Evolutionary conservation across 257 asterid species (phyloP).

Genomic region (Plantago ovata): DNA sequence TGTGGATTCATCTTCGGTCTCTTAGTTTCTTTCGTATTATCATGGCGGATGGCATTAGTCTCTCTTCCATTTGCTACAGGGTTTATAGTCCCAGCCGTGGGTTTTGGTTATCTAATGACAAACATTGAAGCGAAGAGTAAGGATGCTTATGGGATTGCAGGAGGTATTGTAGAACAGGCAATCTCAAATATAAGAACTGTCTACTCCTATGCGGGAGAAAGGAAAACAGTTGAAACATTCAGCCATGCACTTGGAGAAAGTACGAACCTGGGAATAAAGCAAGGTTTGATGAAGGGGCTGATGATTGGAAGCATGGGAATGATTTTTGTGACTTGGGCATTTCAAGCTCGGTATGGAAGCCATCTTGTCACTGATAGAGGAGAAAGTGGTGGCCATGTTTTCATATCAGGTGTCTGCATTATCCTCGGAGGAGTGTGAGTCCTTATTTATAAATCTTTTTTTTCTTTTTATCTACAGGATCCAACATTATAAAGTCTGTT

Average conservation of each 20-base stretch:
- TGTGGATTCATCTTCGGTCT: constrained; percentile 26
- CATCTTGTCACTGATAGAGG: constrained; percentile 35
- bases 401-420: constrained; percentile 29
- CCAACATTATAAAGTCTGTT: background rate
- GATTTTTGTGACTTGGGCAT: constrained; percentile 39
- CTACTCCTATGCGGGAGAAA: constrained; percentile 40
- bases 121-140: constrained; percentile 26
- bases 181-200: constrained; percentile 41
- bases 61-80: constrained; percentile 35
- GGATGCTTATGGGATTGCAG: constrained; percentile 41
- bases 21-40: constrained; percentile 31
- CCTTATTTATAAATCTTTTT: background rate
- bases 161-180: constrained; percentile 38
- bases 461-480: too few relatives aligned
- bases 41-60: constrained; percentile 42
- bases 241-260: constrained; percentile 28
- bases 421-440: constrained; percentile 46
- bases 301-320: constrained; percentile 51
- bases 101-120: constrained; percentile 35
- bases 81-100: constrained; percentile 28
- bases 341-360: constrained; percentile 41
- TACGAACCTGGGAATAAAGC: constrained; percentile 36
- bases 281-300: constrained; percentile 43
- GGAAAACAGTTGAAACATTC: constrained; percentile 30
- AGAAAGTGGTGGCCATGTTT: constrained; percentile 44